phyloP scores from a whole-genome alignment of 169 alveolate genomes.

The Cryptosporidium felis region DNA sequence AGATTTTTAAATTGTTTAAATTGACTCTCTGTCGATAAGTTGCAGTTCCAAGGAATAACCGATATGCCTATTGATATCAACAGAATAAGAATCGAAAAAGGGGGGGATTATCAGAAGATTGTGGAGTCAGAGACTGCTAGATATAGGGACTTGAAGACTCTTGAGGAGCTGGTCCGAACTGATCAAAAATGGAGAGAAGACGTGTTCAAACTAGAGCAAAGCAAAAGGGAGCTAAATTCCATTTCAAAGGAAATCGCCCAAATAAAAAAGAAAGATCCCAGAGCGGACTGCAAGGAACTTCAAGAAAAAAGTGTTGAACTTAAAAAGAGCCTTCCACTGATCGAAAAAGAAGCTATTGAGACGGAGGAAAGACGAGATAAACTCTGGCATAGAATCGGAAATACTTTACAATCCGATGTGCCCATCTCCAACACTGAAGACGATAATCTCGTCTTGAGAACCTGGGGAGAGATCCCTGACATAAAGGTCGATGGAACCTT shows the following conservation, averaged over 20 bases:
- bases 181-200: constrained; percentile 85
- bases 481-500: constrained; percentile 84
- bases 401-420: constrained; percentile 90
- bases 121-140: constrained; percentile 79
- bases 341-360: constrained; percentile 72
- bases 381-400: constrained; percentile 85
- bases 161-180: constrained; percentile 79
- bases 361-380: constrained; percentile 65
- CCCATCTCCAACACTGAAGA: constrained; percentile 93
- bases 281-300: constrained; percentile 83
- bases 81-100: constrained; percentile 76
- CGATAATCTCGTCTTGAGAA: constrained; percentile 86
- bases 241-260: constrained; percentile 80
- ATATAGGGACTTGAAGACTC: constrained; percentile 78
- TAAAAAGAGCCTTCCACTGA: constrained; percentile 76
- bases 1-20: no score
- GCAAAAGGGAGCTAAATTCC: constrained; percentile 75
- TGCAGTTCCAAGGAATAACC: no score
- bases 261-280: constrained; percentile 81
- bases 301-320: constrained; percentile 73
- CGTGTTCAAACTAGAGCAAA: constrained; percentile 77
- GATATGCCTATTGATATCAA: constrained; percentile 77
- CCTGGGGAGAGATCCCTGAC: constrained; percentile 90
- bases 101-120: constrained; percentile 84
- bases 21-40: no score